Evolutionary conservation across 257 asterid genomes (phyloP), one percentile per base, ranked within the genome.

Genomic region (Linderniella brevidens): DNA sequence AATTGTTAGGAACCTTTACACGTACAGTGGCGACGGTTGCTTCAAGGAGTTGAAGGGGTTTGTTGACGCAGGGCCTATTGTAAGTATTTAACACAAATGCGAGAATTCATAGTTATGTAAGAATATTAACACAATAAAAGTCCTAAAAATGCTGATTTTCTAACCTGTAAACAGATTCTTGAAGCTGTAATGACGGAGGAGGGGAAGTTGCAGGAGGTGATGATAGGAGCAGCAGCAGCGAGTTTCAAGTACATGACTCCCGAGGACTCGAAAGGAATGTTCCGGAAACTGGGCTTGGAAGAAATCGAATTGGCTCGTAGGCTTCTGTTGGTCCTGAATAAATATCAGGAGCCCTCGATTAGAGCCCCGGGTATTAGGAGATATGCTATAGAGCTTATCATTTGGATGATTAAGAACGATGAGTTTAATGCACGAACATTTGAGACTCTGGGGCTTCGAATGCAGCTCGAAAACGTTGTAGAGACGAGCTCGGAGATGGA

Each of bases 401-500:
- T 77, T 32, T 78, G 96, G 96, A 76, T 88, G 96, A 88, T 88
- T 93, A 80, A 61, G 55, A 78, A 79, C 14, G 62, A 79, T 25
- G 37, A 35, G 8, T 39, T 37, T n/a, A 78, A 68, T 13, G 29
- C 55, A 35, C 59, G 52, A 9, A 66, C 46, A 12, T 84, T 80
- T 49, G 41, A 48, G 58, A 49, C 67, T 19, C 48, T 84, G 58
- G 92, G 81, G 43, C 41, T 88, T 78, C 75, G 66, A 37, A 46
- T 8, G 46, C 79, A 84, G 66, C 80, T 88, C 44, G 87, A 80
- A 42, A 59, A 56, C 46, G 67, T 88, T 46, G 43, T 55, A 53
- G 92, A 88, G 44, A 84, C 96, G 16, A 78, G 83, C 19, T 76
- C 96, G 0, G 96, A 90, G 66, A 74, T 84, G 13, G 94, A 85